Conservation (phyloP, 208 protist species). For the Wallacemonas sp. region DNA sequence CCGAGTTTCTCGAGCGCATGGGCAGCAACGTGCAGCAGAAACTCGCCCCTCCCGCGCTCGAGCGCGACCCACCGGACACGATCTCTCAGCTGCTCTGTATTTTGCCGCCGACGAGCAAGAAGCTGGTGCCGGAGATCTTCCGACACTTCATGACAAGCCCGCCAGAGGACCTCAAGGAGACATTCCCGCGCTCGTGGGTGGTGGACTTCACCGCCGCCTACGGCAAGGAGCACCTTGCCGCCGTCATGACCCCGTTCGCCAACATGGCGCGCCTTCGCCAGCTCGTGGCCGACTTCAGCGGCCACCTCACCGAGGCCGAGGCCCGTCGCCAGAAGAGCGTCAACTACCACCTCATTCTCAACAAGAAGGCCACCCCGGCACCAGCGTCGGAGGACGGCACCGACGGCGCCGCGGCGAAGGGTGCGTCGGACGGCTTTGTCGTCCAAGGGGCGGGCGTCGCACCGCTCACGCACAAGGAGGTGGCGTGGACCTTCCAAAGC, state of each 20-base stretch:
- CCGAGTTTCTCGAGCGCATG: constrained; percentile 44
- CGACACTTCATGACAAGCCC: constrained; percentile 47
- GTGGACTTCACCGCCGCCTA: constrained; percentile 71
- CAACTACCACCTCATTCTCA: constrained; percentile 38
- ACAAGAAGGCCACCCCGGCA: not conserved
- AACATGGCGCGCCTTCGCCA: constrained; percentile 42
- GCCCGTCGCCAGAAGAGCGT: constrained; percentile 22
- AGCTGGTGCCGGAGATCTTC: constrained; percentile 55
- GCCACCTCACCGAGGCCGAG: constrained; percentile 45
- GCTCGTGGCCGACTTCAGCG: constrained; percentile 25
- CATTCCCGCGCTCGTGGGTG: constrained; percentile 64
- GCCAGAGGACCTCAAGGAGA: constrained; percentile 38
- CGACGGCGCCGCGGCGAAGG: not conserved
- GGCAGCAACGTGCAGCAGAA: constrained; percentile 29
- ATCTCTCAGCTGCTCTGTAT: constrained; percentile 83
- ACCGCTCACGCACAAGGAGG: constrained; percentile 19
- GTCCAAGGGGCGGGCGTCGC: constrained; percentile 51
- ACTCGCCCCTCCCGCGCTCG: constrained; percentile 34
- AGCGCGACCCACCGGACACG: constrained; percentile 48
- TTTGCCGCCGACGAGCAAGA: constrained; percentile 57
- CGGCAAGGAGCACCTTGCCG: constrained; percentile 67
- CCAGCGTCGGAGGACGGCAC: not conserved
- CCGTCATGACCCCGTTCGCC: constrained; percentile 75
- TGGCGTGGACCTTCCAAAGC: constrained; percentile 10
- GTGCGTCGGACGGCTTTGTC: constrained; percentile 16